Conservation (phyloP, 169 alveolate species). For the Perkinsus marinus region DNA sequence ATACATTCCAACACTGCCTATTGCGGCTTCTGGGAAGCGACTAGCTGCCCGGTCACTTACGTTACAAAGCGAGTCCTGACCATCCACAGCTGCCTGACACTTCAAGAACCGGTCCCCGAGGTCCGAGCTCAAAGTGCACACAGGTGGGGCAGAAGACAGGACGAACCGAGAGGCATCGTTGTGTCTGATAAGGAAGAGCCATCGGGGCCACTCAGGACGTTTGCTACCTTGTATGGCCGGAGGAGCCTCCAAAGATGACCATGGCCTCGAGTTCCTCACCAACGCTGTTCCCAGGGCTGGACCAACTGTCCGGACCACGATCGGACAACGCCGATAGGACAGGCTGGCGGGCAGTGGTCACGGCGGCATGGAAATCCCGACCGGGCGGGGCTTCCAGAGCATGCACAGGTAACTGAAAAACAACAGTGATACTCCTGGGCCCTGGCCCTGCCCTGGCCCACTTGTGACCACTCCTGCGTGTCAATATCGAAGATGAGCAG, state of each 20-base stretch:
- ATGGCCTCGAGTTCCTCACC: background rate
- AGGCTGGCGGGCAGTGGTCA: background rate
- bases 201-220: background rate
- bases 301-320: background rate
- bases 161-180: background rate
- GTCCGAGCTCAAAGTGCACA: background rate
- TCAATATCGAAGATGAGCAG: background rate
- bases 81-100: background rate
- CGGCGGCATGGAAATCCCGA: background rate
- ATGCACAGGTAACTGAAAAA: background rate
- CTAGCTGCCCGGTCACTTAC: background rate
- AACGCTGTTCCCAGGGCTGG: background rate
- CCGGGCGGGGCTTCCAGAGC: background rate
- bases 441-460: background rate
- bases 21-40: too few species aligned
- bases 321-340: background rate
- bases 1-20: too few species aligned
- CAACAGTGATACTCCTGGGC: background rate
- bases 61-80: background rate
- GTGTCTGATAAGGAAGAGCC: background rate
- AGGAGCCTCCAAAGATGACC: background rate
- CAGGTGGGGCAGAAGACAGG: background rate
- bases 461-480: background rate
- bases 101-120: background rate
- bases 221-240: background rate